phyloP scores from a whole-genome alignment of 768 basidiomycete genomes.

The Russula foetens region DNA sequence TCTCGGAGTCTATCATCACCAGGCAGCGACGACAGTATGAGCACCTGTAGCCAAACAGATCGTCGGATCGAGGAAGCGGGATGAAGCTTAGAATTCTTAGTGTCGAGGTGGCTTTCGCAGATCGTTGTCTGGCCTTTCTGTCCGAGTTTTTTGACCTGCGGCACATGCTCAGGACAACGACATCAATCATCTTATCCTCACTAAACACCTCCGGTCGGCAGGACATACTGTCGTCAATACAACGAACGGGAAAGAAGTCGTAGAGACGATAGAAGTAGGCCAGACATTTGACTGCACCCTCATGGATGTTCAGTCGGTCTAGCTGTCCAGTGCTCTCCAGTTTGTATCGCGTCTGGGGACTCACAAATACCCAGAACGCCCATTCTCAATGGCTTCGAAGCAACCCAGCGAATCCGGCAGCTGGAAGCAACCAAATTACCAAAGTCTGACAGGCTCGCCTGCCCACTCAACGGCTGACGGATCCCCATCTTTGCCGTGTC shows the following conservation, averaged over 20 bases:
- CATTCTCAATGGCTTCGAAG: constrained; percentile 65
- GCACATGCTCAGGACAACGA: constrained; percentile 49
- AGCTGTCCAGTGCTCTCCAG: constrained; percentile 6
- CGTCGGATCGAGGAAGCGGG: constrained; percentile 9
- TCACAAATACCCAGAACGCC: constrained; percentile 50
- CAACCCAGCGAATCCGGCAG: constrained; percentile 57
- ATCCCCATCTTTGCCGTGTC: constrained; percentile 81
- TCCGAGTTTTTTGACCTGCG: background rate
- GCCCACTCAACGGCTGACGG: constrained; percentile 43
- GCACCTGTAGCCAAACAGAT: constrained; percentile 28
- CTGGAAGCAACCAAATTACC: constrained; percentile 36
- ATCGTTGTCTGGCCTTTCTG: constrained; percentile 6
- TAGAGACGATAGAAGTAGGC: constrained; percentile 51
- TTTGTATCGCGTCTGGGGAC: background rate
- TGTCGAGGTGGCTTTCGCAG: constrained; percentile 44
- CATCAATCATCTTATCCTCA: constrained; percentile 64
- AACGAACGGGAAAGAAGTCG: constrained; percentile 69
- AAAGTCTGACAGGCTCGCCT: constrained; percentile 31
- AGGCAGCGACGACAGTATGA: constrained; percentile 28
- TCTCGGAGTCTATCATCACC: constrained; percentile 25
- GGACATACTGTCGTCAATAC: constrained; percentile 58
- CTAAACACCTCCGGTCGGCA: constrained; percentile 56
- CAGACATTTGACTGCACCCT: constrained; percentile 61
- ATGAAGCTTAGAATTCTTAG: constrained; percentile 44
- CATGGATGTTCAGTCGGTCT: constrained; percentile 73